Base-by-base conservation (phyloP, 2,329 filamentous ascomycete species). In the Delphinella strobiligena region DNA sequence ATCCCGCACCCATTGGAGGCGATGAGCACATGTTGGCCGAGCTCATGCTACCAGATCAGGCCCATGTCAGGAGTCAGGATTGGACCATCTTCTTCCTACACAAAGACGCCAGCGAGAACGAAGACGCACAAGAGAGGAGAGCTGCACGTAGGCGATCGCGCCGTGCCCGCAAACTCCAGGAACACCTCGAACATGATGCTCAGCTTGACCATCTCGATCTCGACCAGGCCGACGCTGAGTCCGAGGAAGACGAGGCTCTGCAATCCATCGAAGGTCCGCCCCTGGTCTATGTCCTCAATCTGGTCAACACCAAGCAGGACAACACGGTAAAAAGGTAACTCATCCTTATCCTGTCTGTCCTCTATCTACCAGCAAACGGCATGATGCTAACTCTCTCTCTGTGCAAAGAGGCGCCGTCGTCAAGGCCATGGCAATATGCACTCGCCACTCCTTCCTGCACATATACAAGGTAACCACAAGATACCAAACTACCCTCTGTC, bases 51-150 rank as follows among this genome's bases (percentile, higher is more conserved):
- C 91, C 91, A 0, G 91, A 98, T 61, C 89, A 96, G 62, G 87
- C 89, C 16, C 91, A 98, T 63, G 78, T 91, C 45, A 77, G 91
- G 30, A 89, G 83, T 54, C 88, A 96, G 62, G 91, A 98, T 60
- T 98, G 91, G 91, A 98, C 91, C 31, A 94, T 96, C 40, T 98
- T 98, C 67, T 98, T 98, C 58, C 61, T 98, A 41, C 91, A 98
- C 65, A 96, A 96, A 60, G 91, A 98, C 59, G 68, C 66, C 40
- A 68, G 68, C 30, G 79, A 73, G 65, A 70, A 52, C 51, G 67
- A 73, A 69, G 49, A 67, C 71, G 43, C 34, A 34, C 37, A 36
- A 35, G 44, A 45, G 31, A 46, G 29, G 33, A 36, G 22, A 12
- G 22, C 22, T 12, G 22, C 22, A 7, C 22, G 22, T 12, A 7